Evolutionary conservation across 257 asterid species (phyloP).

Genomic region (Fraxinus pennsylvanica): DNA sequence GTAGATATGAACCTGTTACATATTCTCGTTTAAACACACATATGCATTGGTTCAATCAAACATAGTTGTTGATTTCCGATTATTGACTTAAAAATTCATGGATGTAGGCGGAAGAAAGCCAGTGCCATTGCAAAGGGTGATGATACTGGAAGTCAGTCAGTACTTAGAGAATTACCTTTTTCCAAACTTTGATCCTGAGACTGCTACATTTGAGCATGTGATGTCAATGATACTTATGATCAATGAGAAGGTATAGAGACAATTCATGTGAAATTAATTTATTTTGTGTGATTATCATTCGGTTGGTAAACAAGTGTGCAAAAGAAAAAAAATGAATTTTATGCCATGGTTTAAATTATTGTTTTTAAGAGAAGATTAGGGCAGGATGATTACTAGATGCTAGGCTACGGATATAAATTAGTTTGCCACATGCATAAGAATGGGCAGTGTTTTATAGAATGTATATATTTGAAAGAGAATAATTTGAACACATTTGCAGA

Average conservation of each 20-base stretch:
- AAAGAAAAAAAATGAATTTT: not conserved
- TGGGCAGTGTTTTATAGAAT: not conserved
- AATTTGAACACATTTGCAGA: constrained; percentile 5
- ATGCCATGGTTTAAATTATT: not conserved
- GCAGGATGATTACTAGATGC: not conserved
- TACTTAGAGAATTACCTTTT: constrained; percentile 94
- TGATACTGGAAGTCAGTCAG: constrained; percentile 97
- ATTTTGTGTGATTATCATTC: constrained; percentile 11
- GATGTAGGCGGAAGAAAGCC: constrained; percentile 82
- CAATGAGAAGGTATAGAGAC: constrained; percentile 81
- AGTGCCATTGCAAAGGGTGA: constrained; percentile 94
- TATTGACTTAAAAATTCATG: constrained; percentile 23
- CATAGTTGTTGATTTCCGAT: constrained; percentile 21
- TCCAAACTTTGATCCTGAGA: constrained; percentile 92
- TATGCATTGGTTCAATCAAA: constrained; percentile 17
- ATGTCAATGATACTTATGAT: constrained; percentile 98
- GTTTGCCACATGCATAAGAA: constrained; percentile 10
- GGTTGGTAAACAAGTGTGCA: constrained; percentile 7
- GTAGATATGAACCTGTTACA: not conserved
- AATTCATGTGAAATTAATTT: not conserved
- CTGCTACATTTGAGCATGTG: constrained; percentile 89
- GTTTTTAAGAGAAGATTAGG: not conserved
- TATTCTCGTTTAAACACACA: not conserved
- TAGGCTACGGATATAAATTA: not conserved
- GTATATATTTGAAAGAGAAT: not conserved